Base-by-base conservation (phyloP, 495 filamentous ascomycete species). In the Penicillium cataractarum region DNA sequence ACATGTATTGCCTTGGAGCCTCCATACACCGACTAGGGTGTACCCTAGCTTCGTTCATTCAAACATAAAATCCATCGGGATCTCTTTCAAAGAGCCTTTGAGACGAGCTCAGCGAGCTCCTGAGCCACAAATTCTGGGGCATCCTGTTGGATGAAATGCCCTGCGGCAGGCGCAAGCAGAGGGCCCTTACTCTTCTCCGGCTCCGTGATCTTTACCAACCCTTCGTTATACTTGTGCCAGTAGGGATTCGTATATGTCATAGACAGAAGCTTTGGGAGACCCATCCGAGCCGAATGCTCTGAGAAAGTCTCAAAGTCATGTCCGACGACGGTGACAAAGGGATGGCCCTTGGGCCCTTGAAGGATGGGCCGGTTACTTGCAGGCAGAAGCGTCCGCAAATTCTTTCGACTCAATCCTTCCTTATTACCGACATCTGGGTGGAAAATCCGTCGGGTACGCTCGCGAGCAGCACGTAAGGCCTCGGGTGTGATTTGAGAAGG, bases 81-180 rank as follows among this genome's bases (percentile, higher is more conserved):
- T 1, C 4, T 21, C 39, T 21, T 9, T 42, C 17, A 42, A 17
- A 42, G 21, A 4, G 48, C 48, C 62, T 69, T 69, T 27, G 56
- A 35, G 2, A 86, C 54, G 42, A 87, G 52, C 5, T 65, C 68
- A 52, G 66, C 63, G n/a, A 83, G 67, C 64, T 86, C 78, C 35
- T 65, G 67, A 0, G 78, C 80, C 17, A 89, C 87, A 65, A 87
- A 79, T n/a, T 49, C 68, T 21, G 86, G 86, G 58, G 84, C 79
- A 63, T 89, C 86, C 63, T 69, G 83, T 65, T 89, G 86, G 33
- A 89, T 79, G 65, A 89, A 89, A 67, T 89, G 86, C 0, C 86
- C 86, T 44, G 85, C 84, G 0, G 74, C 74, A 13, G 75, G 74
- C 0, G 86, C 86, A 50, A 82, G 78, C 13, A 87, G 63, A 6